Evolutionary conservation across 78 protist species (phyloP).

Genomic region (Dictyostelium discoideum): dicty_2.7 NC_007091.3:3932001-3932500

Average conservation of each 20-base stretch:
- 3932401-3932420: constrained; percentile 58
- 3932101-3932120: background rate
- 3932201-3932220: background rate
- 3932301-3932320: background rate
- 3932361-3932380: constrained; percentile 21
- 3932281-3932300: background rate
- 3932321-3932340: constrained; percentile 6
- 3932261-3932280: background rate
- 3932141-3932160: background rate
- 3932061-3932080: background rate
- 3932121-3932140: too few relatives aligned
- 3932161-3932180: background rate
- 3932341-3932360: background rate
- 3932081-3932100: background rate
- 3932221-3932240: background rate
- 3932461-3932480: background rate
- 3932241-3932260: background rate
- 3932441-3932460: background rate
- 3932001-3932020: background rate
- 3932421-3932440: constrained; percentile 9
- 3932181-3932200: background rate
- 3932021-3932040: background rate
- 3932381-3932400: constrained; percentile 21
- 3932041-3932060: background rate
- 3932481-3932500: constrained; percentile 10